These are phyloP conservation scores for Hemisphaericaspora lyxosophila DNA, from an alignment of 1,139 yeast species.

Conservation along the genomic window DNA sequence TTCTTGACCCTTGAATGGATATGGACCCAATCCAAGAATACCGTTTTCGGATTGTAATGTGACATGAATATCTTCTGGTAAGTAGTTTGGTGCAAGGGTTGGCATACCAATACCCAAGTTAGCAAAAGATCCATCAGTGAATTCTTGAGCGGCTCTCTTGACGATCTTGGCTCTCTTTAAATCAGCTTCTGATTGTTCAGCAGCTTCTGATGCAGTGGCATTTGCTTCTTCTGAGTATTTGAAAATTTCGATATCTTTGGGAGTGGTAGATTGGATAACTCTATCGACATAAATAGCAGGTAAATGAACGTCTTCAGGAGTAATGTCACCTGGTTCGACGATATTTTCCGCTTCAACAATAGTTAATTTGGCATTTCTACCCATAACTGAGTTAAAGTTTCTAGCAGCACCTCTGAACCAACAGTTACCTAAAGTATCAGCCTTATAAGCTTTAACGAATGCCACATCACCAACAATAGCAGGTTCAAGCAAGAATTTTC, in stretches of 20 bases:
- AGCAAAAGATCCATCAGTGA: conserved; percentile 41
- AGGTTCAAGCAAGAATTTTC: conserved; percentile 41
- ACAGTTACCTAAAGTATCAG: conserved; percentile 47
- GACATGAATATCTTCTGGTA: conserved; percentile 37
- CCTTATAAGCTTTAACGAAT: conserved; percentile 47
- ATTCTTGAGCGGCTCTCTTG: conserved; percentile 46
- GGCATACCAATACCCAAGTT: conserved; percentile 54
- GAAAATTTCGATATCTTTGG: conserved; percentile 44
- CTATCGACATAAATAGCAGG: conserved; percentile 46
- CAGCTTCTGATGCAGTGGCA: conserved; percentile 7
- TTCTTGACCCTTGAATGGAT: conserved; percentile 43
- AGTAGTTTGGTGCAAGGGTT: conserved; percentile 45
- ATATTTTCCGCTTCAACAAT: conserved; percentile 54
- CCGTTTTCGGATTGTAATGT: conserved; percentile 52
- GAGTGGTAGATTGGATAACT: conserved; percentile 38
- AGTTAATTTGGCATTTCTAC: conserved; percentile 44
- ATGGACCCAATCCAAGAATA: conserved; percentile 49
- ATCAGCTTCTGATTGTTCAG: conserved; percentile 15
- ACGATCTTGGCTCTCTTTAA: conserved; percentile 37
- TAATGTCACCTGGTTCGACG: conserved; percentile 47
- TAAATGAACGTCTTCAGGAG: conserved; percentile 47
- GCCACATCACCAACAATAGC: conserved; percentile 50
- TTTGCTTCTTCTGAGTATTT: conserved; percentile 15
- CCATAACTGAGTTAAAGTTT: conserved; percentile 48
- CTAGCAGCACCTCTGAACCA: conserved; percentile 49